Base-by-base conservation (phyloP, 208 protist genomes). In the Trypanosoma cruzi region DNA sequence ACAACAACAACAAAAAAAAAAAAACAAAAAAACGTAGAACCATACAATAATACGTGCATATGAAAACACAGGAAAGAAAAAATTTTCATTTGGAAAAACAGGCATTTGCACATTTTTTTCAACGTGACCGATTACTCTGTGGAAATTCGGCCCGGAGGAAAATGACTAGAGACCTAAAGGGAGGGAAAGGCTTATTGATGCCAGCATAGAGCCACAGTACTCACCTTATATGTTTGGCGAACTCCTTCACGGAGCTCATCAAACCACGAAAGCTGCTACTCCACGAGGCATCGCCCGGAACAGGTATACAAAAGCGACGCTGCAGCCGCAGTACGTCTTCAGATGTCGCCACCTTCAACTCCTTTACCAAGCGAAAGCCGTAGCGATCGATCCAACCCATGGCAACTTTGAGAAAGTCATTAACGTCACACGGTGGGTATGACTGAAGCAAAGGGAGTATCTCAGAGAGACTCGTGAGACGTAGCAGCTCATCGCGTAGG, bases 371-470 rank as follows among this genome's bases (percentile, higher is more conserved):
- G 3, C 58, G 64, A 48, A 89, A 76, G 26, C 79, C 81, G 56
- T 77, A 91, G 55, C 61, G 63, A 2, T 71, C 52, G 57, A 93
- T 87, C 88, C 82, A 88, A 7, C 64, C 57, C 34, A 76, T 59
- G 6, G 83, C 84, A 32, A 85, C 66, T 0, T 78, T 62, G 28
- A 93, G 71, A 84, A 90, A 86, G 0, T 79, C 64, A 52, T 85
- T 75, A 37, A 90, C 79, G 56, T 86, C 76, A 42, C 71, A 73
- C 8, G 73, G n/a, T 0, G 80, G 85, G 52, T 89, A 89, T 13
- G 79, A 72, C n/a, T 90, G 81, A 26, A 95, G 73, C 13, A 90
- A 69, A 32, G 79, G 80, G n/a, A 95, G 72, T 26, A 86, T 73
- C 22, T 86, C 79, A 55, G 56, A 62, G 16, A 93, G 53, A 52